Evolutionary conservation across 1,284 basidiomycete genomes (phyloP), one percentile per base, ranked within the genome.

Genomic region (Nidula niveotomentosa): DNA sequence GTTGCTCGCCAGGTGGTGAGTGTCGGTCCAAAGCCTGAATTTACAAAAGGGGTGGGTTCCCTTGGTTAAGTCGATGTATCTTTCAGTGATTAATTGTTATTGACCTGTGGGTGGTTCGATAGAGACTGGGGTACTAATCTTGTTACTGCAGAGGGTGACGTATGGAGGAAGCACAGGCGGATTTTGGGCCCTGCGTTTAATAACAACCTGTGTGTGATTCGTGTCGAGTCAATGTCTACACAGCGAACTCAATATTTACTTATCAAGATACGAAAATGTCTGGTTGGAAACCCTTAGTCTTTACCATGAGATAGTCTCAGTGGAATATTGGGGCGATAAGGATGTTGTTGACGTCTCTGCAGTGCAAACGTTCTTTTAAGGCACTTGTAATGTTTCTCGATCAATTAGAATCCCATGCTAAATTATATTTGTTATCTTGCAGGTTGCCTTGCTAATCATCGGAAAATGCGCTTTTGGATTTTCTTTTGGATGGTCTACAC

Each of bases 401-500:
- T 15, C 30, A 34, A 15, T 8, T 30, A 49, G 54, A 36, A 50
- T 39, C 6, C 23, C 45, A 17, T 13, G 15, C 10, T 35, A 36
- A 36, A n/a, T 15, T 12, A 12, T 15, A 12, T 12, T 12, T 41
- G 50, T 46, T n/a, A 15, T 18, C 12, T 3, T 23, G 4, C 15
- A 82, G 78, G 62, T 80, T 12, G 75, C 79, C 0, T 67, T 84
- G 7, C 65, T 80, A 35, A 69, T 83, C 15, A 76, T 85, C 44
- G 75, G 74, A 6, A 74, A 69, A 46, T 82, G 78, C 56, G 80
- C 77, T 1, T 83, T 83, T 51, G 81, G 81, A 4, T 69, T 81
- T 45, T 68, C 74, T 1, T 78, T 79, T 53, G 68, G 66, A 34
- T 84, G 83, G 82, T 56, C 58, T 17, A 64, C 73, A 6, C 66